Conservation (phyloP, 2,329 filamentous ascomycete species). For the Cladophialophora chaetospira region DNA sequence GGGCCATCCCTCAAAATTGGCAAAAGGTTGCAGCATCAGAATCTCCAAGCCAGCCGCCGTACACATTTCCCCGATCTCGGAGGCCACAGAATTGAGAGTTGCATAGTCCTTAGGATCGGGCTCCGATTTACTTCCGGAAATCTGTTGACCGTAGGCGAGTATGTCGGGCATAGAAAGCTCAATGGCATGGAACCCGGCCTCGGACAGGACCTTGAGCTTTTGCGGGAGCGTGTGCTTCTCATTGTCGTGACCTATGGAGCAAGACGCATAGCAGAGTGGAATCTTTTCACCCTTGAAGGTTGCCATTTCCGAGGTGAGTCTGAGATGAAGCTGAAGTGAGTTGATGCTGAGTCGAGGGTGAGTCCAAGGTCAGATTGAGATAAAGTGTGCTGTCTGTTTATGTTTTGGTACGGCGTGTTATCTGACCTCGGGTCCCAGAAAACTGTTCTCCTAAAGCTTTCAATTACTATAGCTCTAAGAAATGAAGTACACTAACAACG, state of each 20-base stretch:
- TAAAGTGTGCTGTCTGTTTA: too few species aligned
- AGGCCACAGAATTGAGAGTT: slow-evolving; percentile 57
- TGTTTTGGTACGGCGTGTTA: too few species aligned
- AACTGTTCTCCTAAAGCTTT: too few species aligned
- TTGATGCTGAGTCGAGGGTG: too few species aligned
- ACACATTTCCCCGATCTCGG: slow-evolving; percentile 58
- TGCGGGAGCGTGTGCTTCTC: slow-evolving; percentile 39
- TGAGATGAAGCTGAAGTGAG: too few species aligned
- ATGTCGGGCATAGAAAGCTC: slow-evolving; percentile 77
- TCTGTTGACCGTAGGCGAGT: slow-evolving; percentile 59
- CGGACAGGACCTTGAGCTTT: slow-evolving; percentile 44
- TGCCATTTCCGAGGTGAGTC: slow-evolving; percentile 17
- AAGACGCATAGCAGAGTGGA: slow-evolving; percentile 46
- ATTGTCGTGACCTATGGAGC: slow-evolving; percentile 43
- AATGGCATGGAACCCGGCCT: slow-evolving; percentile 60
- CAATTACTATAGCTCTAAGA: too few species aligned
- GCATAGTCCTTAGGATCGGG: slow-evolving; percentile 62
- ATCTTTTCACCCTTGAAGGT: slow-evolving; percentile 34
- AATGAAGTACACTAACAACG: too few species aligned
- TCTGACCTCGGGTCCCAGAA: too few species aligned
- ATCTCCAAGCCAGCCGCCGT: slow-evolving; percentile 59
- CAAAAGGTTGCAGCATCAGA: slow-evolving; percentile 74
- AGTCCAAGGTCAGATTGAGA: neutral
- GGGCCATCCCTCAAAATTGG: slow-evolving; percentile 76
- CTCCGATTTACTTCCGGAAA: slow-evolving; percentile 48